Percentiles rank a stretch among this genome's conserved stretches.
These are phyloP conservation scores for Trifolium dubium DNA, from an alignment of 306 rosid species.

Conservation along the genomic window DNA sequence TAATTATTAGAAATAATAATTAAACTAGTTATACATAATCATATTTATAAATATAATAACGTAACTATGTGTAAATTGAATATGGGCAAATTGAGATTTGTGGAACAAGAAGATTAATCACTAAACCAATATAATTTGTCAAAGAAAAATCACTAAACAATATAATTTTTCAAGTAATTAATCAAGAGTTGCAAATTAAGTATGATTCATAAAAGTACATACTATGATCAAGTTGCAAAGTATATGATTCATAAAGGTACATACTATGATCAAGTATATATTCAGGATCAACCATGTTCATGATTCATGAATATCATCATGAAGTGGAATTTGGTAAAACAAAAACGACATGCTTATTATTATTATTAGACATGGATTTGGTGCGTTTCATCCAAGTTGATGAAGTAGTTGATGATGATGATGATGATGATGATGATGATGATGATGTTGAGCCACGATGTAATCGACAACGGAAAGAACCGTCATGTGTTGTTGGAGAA, in stretches of 20 bases:
- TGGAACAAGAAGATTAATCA: slow-evolving; percentile 5
- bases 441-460: slow-evolving; percentile 56
- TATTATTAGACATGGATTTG: slow-evolving; percentile 58
- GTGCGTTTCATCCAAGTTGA: slow-evolving; percentile 66
- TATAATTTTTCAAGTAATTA: background rate
- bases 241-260: background rate
- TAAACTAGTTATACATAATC: too few relatives aligned
- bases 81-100: slow-evolving; percentile 9
- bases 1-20: too few relatives aligned
- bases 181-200: slow-evolving; percentile 33
- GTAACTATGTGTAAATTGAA: background rate
- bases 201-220: background rate
- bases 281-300: too few relatives aligned
- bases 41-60: too few relatives aligned
- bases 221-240: slow-evolving; percentile 33
- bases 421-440: background rate
- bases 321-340: slow-evolving; percentile 10
- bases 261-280: background rate
- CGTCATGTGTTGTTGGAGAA: slow-evolving; percentile 87
- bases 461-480: slow-evolving; percentile 88
- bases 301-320: background rate
- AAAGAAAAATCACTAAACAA: slow-evolving; percentile 9
- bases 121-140: background rate
- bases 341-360: slow-evolving; percentile 10
- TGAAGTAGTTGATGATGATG: slow-evolving; percentile 21